These are phyloP conservation scores for Sporothrix protearum DNA, from an alignment of 2,329 filamentous ascomycete genomes.

Conservation along the genomic window DNA sequence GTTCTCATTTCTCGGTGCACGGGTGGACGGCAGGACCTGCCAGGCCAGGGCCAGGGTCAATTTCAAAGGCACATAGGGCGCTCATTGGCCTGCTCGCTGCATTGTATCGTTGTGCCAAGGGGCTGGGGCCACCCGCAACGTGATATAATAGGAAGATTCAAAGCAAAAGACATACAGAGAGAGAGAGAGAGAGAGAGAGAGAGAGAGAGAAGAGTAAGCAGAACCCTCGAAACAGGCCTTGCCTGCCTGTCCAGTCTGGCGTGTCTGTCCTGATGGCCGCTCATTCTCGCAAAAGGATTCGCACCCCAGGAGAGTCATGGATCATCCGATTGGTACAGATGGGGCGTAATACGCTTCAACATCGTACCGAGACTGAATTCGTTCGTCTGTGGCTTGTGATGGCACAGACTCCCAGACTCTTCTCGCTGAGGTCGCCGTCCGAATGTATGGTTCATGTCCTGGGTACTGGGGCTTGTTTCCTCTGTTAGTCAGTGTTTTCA, in stretches of 20 bases:
- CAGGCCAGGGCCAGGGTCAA: neutral
- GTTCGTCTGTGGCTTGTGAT: neutral
- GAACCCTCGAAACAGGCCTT: neutral
- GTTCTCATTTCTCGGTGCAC: neutral
- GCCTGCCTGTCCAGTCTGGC: neutral
- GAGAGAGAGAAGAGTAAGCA: neutral
- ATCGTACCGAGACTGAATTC: neutral
- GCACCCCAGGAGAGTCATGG: slow-evolving; percentile 9
- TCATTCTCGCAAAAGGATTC: slow-evolving; percentile 11
- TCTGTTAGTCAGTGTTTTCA: neutral
- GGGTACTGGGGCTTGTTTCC: neutral
- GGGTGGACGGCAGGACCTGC: neutral
- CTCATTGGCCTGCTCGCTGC: neutral
- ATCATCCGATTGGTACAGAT: neutral
- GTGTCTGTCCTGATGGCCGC: neutral
- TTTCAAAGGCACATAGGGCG: neutral
- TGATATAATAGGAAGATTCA: neutral
- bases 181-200: too few species aligned
- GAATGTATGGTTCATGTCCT: neutral
- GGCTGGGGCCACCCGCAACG: neutral
- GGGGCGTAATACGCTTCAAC: neutral
- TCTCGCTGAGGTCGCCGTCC: neutral
- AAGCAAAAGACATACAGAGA: too few species aligned
- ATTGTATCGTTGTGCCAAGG: slow-evolving; percentile 4
- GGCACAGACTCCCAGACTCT: neutral